These are phyloP conservation scores for Sanghuangporus sanghuang DNA, from an alignment of 1,284 basidiomycete genomes.

Conservation along the genomic window DNA sequence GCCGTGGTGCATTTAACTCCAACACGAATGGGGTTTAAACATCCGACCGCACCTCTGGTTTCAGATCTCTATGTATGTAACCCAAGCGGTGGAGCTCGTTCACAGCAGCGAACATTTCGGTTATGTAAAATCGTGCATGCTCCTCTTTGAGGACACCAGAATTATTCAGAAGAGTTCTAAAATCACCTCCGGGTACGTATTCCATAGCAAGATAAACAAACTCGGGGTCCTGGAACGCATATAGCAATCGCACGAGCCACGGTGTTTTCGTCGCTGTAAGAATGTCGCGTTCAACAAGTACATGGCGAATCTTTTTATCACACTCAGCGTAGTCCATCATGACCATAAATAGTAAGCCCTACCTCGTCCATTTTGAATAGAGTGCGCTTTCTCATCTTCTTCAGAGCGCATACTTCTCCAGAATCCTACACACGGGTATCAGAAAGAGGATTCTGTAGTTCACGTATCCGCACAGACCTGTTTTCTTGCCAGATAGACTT, in stretches of 20 bases:
- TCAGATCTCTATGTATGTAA: slow-evolving; percentile 96
- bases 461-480: slow-evolving; percentile 29
- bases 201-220: slow-evolving; percentile 97
- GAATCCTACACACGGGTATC: slow-evolving; percentile 46
- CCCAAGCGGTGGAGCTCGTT: slow-evolving; percentile 92
- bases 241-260: slow-evolving; percentile 89
- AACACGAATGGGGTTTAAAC: neutral
- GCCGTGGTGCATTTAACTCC: neutral
- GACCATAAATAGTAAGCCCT: slow-evolving; percentile 18
- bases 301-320: slow-evolving; percentile 71
- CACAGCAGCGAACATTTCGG: slow-evolving; percentile 92
- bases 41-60: slow-evolving; percentile 75
- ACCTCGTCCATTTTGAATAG: slow-evolving; percentile 97
- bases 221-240: slow-evolving; percentile 89
- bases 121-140: slow-evolving; percentile 91
- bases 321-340: neutral
- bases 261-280: slow-evolving; percentile 93
- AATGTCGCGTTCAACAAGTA: slow-evolving; percentile 95
- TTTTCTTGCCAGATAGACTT: slow-evolving; percentile 90
- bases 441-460: neutral
- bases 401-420: slow-evolving; percentile 90
- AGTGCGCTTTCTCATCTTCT: slow-evolving; percentile 93
- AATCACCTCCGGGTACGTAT: slow-evolving; percentile 95
- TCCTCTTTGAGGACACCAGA: slow-evolving; percentile 95
- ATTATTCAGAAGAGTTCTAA: slow-evolving; percentile 92